A percentile compares a stretch with the other conserved stretches of the same genome.
Conservation (phyloP, 345 rosid species). For the Citrus glauca region DNA sequence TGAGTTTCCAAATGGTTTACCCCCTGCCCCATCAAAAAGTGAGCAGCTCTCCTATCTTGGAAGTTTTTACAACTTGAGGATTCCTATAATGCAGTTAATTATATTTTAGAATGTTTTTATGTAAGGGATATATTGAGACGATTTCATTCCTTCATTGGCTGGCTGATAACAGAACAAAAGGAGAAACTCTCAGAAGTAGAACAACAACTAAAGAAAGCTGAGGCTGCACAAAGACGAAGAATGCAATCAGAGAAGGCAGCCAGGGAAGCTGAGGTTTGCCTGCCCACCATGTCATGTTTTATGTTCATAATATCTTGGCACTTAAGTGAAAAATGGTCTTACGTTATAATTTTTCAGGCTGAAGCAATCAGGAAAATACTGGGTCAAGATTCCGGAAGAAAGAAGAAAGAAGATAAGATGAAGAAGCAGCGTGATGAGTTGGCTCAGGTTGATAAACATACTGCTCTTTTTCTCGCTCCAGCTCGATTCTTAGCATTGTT, state of each 20-base stretch:
- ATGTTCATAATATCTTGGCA: neutral
- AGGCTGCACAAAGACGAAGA: slow-evolving; percentile 72
- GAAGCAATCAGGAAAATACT: slow-evolving; percentile 81
- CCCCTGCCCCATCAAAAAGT: slow-evolving; percentile 60
- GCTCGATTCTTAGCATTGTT: slow-evolving; percentile 1
- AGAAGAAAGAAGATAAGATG: slow-evolving; percentile 63
- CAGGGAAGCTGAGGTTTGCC: slow-evolving; percentile 60
- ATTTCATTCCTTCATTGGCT: neutral
- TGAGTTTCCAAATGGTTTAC: slow-evolving; percentile 74
- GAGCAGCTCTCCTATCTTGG: slow-evolving; percentile 19
- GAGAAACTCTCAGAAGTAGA: slow-evolving; percentile 72
- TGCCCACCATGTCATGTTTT: neutral
- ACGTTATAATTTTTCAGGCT: slow-evolving; percentile 40
- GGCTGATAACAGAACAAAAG: slow-evolving; percentile 46
- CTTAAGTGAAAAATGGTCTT: neutral
- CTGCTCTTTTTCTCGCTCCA: neutral
- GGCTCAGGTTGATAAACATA: slow-evolving; percentile 43
- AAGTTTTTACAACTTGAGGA: neutral
- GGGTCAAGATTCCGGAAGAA: slow-evolving; percentile 71
- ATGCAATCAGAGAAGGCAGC: slow-evolving; percentile 81
- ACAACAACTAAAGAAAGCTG: slow-evolving; percentile 65
- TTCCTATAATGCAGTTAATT: neutral
- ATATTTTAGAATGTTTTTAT: neutral
- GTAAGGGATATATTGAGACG: neutral
- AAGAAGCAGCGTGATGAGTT: slow-evolving; percentile 58